phyloP scores from a whole-genome alignment of 352 stramenopile species.

The Pythium dissimile region DNA sequence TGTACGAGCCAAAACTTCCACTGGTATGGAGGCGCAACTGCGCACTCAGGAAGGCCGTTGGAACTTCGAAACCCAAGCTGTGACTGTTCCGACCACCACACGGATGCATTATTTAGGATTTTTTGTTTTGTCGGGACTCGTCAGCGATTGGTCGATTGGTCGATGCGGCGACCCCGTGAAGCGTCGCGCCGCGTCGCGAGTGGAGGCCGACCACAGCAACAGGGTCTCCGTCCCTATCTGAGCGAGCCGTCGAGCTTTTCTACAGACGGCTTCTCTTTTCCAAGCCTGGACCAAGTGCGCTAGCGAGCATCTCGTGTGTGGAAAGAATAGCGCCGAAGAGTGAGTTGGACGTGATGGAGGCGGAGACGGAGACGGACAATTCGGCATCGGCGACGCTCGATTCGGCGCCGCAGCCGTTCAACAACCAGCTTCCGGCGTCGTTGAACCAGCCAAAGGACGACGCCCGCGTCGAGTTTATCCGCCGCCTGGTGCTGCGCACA shows the following conservation, averaged over 20 bases:
- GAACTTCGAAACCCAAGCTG: no score
- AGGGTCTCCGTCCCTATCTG: not conserved
- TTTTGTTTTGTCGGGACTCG: not conserved
- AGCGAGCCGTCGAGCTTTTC: not conserved
- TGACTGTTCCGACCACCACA: no score
- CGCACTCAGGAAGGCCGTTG: no score
- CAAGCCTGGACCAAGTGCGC: no score
- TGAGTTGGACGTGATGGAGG: conserved; percentile 13
- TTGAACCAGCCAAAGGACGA: conserved; percentile 46
- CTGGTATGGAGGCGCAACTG: no score
- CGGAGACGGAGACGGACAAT: conserved; percentile 4
- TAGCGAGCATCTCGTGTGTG: no score
- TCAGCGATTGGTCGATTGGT: not conserved
- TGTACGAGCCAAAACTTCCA: no score
- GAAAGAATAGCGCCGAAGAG: no score
- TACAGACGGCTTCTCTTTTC: not conserved
- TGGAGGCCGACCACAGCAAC: not conserved
- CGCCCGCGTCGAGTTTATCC: conserved; percentile 61
- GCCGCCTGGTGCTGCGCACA: conserved; percentile 53
- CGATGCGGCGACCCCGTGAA: not conserved
- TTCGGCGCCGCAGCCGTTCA: not conserved
- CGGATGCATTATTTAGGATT: no score
- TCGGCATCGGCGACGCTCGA: conserved; percentile 4
- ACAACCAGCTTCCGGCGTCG: conserved; percentile 3
- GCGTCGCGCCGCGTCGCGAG: not conserved